phyloP scores from a whole-genome alignment of 805 yeast species.

The Cyberlindnera saturnus region DNA sequence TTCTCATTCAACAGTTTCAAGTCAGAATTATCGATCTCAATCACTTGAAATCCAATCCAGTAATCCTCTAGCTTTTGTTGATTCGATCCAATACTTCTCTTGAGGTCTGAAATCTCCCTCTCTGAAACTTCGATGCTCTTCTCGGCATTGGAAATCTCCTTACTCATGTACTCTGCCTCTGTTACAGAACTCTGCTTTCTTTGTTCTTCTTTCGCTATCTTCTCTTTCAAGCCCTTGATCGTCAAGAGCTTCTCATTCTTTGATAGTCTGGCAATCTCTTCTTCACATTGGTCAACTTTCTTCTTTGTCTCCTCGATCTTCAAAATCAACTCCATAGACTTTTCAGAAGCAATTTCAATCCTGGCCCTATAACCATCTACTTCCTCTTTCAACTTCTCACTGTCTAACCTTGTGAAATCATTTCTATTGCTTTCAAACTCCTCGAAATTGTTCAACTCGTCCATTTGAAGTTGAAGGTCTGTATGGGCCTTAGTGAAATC shows the following conservation, averaged over 20 bases:
- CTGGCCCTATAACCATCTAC: slow-evolving; percentile 33
- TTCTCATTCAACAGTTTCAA: slow-evolving; percentile 10
- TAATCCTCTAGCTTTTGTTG: slow-evolving; percentile 11
- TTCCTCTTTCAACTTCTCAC: slow-evolving; percentile 40
- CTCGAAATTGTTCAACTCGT: slow-evolving; percentile 41
- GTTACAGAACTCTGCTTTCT: slow-evolving; percentile 41
- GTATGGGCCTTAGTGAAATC: slow-evolving; percentile 44
- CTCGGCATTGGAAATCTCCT: slow-evolving; percentile 50
- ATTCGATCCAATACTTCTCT: slow-evolving; percentile 7
- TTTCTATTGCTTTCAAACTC: slow-evolving; percentile 36
- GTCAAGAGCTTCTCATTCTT: slow-evolving; percentile 19
- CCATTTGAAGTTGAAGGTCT: slow-evolving; percentile 35
- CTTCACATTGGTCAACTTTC: slow-evolving; percentile 23
- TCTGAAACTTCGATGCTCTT: slow-evolving; percentile 42
- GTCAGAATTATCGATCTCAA: slow-evolving; percentile 10
- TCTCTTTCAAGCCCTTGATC: slow-evolving; percentile 40
- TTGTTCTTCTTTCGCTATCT: slow-evolving; percentile 36
- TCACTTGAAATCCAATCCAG: slow-evolving; percentile 15
- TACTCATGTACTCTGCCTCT: slow-evolving; percentile 59
- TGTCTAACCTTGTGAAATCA: slow-evolving; percentile 37
- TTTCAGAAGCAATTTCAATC: slow-evolving; percentile 26
- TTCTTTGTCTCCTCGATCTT: slow-evolving; percentile 22
- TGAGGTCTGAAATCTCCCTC: slow-evolving; percentile 22
- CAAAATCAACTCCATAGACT: slow-evolving; percentile 24
- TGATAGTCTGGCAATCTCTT: slow-evolving; percentile 24